Base-by-base conservation (phyloP, 257 asterid genomes). In the Petrea volubilis region DNA sequence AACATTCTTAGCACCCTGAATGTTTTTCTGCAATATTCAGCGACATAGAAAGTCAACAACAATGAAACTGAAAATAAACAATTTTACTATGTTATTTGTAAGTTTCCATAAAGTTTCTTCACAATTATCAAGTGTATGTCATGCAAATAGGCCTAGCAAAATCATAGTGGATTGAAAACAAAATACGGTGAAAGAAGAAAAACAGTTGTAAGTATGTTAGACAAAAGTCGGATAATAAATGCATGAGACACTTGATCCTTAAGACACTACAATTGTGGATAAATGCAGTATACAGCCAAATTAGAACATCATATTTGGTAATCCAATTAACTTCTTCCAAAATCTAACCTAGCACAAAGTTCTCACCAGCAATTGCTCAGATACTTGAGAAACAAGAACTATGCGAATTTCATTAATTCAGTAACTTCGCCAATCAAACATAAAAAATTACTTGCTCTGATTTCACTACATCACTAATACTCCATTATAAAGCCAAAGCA, bases 1-100 rank as follows among this genome's bases (percentile, higher is more conserved):
- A 82, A 88, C 96, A 52, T 33, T 55, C 59, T 64, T 68, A 57
- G 87, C 99, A 72, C 87, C 77, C 8, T 5, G n/a, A 44, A 74
- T 28, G 73, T 90, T 82, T 75, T 92, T 92, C 97, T 92, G 96
- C 84, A 84, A 72, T 70, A 60, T 58, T 49, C 77, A 79, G 76
- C 27, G 67, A 78, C 46, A 64, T 18, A 56, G 62, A 60, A 61
- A 23, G 65, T 82, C 79, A 67, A 67, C 47, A 59, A 73, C 64
- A 70, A 55, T 63, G 67, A 74, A 52, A 43, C 36, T 28, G 62
- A 60, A 56, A 71, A 7, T 9, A 64, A 44, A 40, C 49, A 63
- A 40, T 21, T n/a, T 67, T 20, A 56, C 47, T 36, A 9, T 4
- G 31, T 31, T 36, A 64, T 3, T 67, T 41, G 36, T 43, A 78